Evolutionary conservation across 2,329 filamentous ascomycete genomes (phyloP).

Genomic region (Myriosclerotinia duriaeana): DNA sequence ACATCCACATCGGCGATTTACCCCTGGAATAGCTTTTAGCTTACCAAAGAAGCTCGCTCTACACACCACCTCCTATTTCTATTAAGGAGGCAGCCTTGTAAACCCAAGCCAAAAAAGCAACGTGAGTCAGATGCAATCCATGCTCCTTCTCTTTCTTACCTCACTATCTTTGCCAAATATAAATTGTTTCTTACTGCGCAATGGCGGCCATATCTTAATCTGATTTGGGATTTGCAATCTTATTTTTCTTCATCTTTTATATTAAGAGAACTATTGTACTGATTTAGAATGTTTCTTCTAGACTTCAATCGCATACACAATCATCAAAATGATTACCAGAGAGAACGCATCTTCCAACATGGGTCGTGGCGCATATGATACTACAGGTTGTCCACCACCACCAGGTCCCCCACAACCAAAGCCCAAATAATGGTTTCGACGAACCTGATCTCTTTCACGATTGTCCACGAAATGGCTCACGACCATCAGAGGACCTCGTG

Average conservation of each 20-base stretch:
- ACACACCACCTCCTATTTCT: slow-evolving; percentile 25
- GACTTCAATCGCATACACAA: not conserved
- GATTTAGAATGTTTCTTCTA: slow-evolving; percentile 19
- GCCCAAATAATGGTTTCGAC: slow-evolving; percentile 35
- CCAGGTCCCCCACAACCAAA: slow-evolving; percentile 39
- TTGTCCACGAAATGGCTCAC: slow-evolving; percentile 22
- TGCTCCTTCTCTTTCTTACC: not conserved
- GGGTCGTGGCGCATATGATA: slow-evolving; percentile 54
- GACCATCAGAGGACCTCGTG: slow-evolving; percentile 18
- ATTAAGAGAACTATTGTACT: not conserved
- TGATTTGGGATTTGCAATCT: slow-evolving; percentile 18
- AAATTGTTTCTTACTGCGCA: slow-evolving; percentile 8
- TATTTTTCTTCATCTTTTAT: slow-evolving; percentile 4
- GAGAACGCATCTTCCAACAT: slow-evolving; percentile 45
- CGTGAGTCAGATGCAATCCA: slow-evolving; percentile 32
- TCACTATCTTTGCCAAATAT: slow-evolving; percentile 20
- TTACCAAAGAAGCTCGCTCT: slow-evolving; percentile 24
- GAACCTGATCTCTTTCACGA: slow-evolving; percentile 23
- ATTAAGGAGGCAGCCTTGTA: slow-evolving; percentile 22
- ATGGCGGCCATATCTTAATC: slow-evolving; percentile 7
- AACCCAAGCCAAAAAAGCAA: slow-evolving; percentile 26
- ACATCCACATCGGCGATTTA: slow-evolving; percentile 12
- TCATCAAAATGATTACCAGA: slow-evolving; percentile 35
- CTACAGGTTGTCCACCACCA: slow-evolving; percentile 50
- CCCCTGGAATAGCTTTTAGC: slow-evolving; percentile 18